Base-by-base conservation (phyloP, 1,284 basidiomycete genomes). In the Heterobasidion occidentale region DNA sequence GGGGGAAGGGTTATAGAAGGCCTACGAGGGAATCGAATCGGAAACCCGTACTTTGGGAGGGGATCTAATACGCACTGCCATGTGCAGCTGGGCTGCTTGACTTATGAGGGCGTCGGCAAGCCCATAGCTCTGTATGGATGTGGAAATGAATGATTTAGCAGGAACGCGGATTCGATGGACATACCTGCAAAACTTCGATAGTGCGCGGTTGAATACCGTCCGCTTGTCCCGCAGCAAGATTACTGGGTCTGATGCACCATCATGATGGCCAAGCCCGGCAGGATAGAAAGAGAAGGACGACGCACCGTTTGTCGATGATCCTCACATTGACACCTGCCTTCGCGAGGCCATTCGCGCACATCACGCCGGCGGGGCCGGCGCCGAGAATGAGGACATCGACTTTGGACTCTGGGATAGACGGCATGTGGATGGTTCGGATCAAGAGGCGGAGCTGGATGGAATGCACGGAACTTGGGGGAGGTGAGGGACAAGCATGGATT, bases 151-250 rank as follows among this genome's bases (percentile, higher is more conserved):
- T 34, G 44, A 27, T n/a, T 12, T 27, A 7, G 36, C 36, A 33
- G 49, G 51, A 49, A 51, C 19, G 50, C 44, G 45, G 38, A 9
- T 14, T 15, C 20, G 12, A 0, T 47, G 12, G 7, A 51, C 62
- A 45, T 52, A 81, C 86, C 77, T 89, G 84, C 27, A 92, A 70
- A 7, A 91, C 83, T 68, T 92, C 90, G 51, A 90, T 80, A 1
- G 87, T 88, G 45, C 88, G 77, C 0, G 86, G 86, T 64, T 89
- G 86, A 52, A 91, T 84, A 5, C 88, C 89, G 64, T 92, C 89
- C 0, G 88, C 89, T 64, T 90, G 88, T 14, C 90, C 90, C 7
- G 82, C 81, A 42, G 75, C 65, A 12, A 88, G 77, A 62, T 78
- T 83, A 14, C 62, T 59, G 6, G 83, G 77, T 60, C 86, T 89